Base-by-base conservation (phyloP, 495 filamentous ascomycete genomes). In the Alectoria sarmentosa region DNA sequence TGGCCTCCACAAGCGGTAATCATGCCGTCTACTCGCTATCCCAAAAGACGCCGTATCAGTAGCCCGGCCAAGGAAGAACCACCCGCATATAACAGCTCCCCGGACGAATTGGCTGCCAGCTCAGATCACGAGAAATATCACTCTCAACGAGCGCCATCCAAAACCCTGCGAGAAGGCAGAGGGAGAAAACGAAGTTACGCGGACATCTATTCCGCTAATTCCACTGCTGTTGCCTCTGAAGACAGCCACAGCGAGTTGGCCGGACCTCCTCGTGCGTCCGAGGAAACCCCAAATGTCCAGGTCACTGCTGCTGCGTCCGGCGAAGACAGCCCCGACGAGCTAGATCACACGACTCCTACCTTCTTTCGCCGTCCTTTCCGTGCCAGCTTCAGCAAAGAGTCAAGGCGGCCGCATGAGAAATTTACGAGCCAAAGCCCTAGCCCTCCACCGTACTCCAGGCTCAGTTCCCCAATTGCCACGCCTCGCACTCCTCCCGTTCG, bases 21-120 rank as follows among this genome's bases (percentile, higher is more conserved):
- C 23, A 61, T 55, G 63, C 58, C 63, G 38, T 59, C 63, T 28
- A 69, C 69, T 62, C 77, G 78, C 19, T 80, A 80, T 9, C 73
- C 81, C 23, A 86, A 85, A 69, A 79, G 83, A 41, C 83, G 85
- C 56, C 81, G 83, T 66, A 74, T 86, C 28, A 74, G 80, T 67
- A 77, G 76, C 37, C 56, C 41, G 17, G 23, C 30, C 49, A 77
- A 77, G 67, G 77, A 72, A 67, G 57, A 52, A n/a, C 21, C 6
- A 38, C 41, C 28, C 36, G 42, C n/a, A 4, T 52, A 65, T 5
- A 65, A 59, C 10, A 60, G 80, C 55, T 84, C 82, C 28, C 79
- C 81, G 37, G 82, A 84, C 65, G 83, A 84, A 66, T 73, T 81
- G 54, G 79, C 77, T 32, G 76, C 73, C 32, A 73, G 66, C 68